These are phyloP conservation scores for Aspergillus nanangensis DNA, from an alignment of 495 filamentous ascomycete species.

Conservation along the genomic window DNA sequence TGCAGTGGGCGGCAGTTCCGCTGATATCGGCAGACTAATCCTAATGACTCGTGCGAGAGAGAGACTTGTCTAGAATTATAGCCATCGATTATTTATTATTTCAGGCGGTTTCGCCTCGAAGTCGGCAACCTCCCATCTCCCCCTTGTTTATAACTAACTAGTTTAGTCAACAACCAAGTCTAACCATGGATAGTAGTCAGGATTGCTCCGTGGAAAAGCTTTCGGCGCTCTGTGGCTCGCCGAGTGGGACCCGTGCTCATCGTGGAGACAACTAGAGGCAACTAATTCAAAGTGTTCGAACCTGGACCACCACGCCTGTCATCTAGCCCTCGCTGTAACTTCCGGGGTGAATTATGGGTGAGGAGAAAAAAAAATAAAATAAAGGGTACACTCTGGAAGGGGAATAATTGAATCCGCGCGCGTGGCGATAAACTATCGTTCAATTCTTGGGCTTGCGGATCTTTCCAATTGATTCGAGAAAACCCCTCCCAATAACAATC, in stretches of 20 bases:
- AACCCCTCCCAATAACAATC: background rate
- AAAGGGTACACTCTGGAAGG: background rate
- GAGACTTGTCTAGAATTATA: background rate
- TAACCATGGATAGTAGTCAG: background rate
- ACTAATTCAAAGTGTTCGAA: conserved; percentile 13
- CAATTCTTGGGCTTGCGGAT: no score
- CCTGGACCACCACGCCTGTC: conserved; percentile 20
- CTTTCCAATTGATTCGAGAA: background rate
- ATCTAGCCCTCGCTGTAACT: conserved; percentile 10
- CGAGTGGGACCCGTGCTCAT: conserved; percentile 13
- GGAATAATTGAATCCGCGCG: background rate
- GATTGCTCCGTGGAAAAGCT: conserved; percentile 6
- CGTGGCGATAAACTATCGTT: no score
- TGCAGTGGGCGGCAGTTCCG: background rate
- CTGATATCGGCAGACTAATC: background rate
- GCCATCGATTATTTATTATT: background rate
- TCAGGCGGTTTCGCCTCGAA: background rate
- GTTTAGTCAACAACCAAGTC: background rate
- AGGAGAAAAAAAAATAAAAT: background rate
- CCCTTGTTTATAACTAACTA: no score
- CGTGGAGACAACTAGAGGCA: conserved; percentile 14
- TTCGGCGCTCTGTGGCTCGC: conserved; percentile 8
- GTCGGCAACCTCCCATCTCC: no score
- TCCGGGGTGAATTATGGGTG: background rate
- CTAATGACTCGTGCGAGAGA: background rate